A percentile compares a stretch with the other conserved stretches of the same genome.
phyloP scores from a whole-genome alignment of 108 stramenopile genomes.

The Bacterosira constricta region DNA sequence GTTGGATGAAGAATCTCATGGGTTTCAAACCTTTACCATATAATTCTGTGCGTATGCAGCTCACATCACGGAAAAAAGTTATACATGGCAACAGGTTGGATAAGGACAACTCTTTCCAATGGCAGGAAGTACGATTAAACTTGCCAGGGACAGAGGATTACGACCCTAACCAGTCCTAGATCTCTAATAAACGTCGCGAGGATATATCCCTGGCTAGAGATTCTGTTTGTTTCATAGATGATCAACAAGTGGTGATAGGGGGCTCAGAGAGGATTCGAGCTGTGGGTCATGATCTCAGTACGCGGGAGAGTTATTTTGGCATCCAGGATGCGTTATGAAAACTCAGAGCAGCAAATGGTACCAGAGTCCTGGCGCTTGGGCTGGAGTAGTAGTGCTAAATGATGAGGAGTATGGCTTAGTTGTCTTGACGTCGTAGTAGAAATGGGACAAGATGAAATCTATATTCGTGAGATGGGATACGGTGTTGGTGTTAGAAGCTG shows the following conservation, averaged over 20 bases:
- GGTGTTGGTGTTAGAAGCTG: not conserved
- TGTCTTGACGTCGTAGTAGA: slow-evolving; percentile 27
- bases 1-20: slow-evolving; percentile 57
- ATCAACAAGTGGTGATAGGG: slow-evolving; percentile 17
- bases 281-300: not conserved
- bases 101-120: slow-evolving; percentile 39
- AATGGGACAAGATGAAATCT: slow-evolving; percentile 28
- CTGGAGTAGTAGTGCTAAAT: slow-evolving; percentile 19
- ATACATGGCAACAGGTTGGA: slow-evolving; percentile 28
- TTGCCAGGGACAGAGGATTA: slow-evolving; percentile 47
- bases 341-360: not conserved
- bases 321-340: slow-evolving; percentile 63
- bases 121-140: slow-evolving; percentile 36
- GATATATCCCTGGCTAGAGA: slow-evolving; percentile 41
- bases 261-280: not conserved
- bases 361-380: slow-evolving; percentile 55
- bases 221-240: slow-evolving; percentile 49
- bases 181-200: slow-evolving; percentile 30
- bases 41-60: too few species aligned
- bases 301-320: slow-evolving; percentile 39
- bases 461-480: slow-evolving; percentile 9
- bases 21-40: slow-evolving; percentile 20
- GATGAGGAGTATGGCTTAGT: not conserved
- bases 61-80: slow-evolving; percentile 26
- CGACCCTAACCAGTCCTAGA: slow-evolving; percentile 35